Conservation (phyloP, 495 filamentous ascomycete species). For the Trichoderma virens region DNA sequence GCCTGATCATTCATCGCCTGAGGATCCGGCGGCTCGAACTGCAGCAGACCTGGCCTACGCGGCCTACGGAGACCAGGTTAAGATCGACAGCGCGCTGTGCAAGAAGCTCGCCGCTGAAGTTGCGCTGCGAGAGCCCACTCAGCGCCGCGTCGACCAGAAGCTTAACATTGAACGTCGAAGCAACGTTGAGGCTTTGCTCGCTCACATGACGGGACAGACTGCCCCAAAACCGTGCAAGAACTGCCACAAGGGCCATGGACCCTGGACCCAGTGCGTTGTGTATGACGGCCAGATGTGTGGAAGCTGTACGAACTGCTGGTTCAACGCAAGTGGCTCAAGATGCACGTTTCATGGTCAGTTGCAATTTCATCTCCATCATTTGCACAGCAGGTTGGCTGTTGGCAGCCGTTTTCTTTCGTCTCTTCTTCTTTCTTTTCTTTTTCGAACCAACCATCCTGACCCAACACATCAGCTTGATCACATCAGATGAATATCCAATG, state of each 20-base stretch:
- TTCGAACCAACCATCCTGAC: too few relatives aligned
- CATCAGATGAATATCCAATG: conserved; percentile 15
- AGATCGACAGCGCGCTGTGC: conserved; percentile 39
- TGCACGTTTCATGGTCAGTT: conserved; percentile 44
- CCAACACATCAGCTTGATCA: too few relatives aligned
- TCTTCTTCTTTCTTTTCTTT: neutral
- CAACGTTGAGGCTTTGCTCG: conserved; percentile 44
- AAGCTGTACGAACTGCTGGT: conserved; percentile 46
- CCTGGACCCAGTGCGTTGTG: conserved; percentile 39
- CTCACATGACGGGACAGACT: conserved; percentile 38
- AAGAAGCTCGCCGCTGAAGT: conserved; percentile 37
- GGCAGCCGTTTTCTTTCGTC: conserved; percentile 5
- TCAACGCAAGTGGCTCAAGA: conserved; percentile 41
- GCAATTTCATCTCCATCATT: too few relatives aligned
- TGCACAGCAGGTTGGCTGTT: too few relatives aligned
- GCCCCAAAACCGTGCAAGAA: conserved; percentile 41
- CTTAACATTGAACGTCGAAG: conserved; percentile 39
- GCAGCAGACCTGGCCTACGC: conserved; percentile 34
- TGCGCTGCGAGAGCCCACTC: conserved; percentile 35
- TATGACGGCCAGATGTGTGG: conserved; percentile 46
- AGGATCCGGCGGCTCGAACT: conserved; percentile 21
- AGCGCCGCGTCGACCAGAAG: conserved; percentile 36
- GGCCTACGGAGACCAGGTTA: conserved; percentile 33
- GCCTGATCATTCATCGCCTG: neutral
- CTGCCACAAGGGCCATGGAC: conserved; percentile 44